A percentile compares a stretch with the other conserved stretches of the same genome.
phyloP scores from a whole-genome alignment of 805 yeast species.

The Metschnikowia colocasiae region DNA sequence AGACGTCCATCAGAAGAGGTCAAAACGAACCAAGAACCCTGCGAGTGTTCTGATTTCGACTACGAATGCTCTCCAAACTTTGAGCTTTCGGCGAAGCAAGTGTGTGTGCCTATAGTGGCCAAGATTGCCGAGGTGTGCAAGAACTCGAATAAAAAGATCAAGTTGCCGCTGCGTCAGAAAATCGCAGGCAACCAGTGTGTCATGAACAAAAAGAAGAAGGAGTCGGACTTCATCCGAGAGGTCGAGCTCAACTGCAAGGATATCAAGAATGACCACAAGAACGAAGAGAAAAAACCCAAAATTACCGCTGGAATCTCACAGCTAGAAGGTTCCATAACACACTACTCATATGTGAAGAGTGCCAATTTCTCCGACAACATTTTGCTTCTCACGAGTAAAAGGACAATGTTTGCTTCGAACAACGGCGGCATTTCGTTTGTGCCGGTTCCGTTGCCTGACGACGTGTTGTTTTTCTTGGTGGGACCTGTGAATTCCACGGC shows the following conservation, averaged over 20 bases:
- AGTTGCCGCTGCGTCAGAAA: slow-evolving; percentile 37
- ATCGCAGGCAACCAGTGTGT: slow-evolving; percentile 47
- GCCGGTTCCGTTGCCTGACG: slow-evolving; percentile 35
- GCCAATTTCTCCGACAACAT: slow-evolving; percentile 35
- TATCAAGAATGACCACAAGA: slow-evolving; percentile 9
- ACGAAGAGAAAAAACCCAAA: slow-evolving; percentile 5
- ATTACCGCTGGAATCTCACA: slow-evolving; percentile 39
- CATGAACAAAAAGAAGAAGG: slow-evolving; percentile 20
- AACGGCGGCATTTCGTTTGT: slow-evolving; percentile 60
- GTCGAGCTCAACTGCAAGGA: slow-evolving; percentile 17
- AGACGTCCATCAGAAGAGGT: slow-evolving; percentile 43
- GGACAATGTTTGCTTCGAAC: slow-evolving; percentile 59
- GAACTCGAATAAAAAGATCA: slow-evolving; percentile 21
- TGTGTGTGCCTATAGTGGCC: slow-evolving; percentile 44
- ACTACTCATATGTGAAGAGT: slow-evolving; percentile 51
- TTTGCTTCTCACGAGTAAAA: slow-evolving; percentile 52
- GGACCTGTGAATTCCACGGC: slow-evolving; percentile 60
- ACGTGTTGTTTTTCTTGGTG: slow-evolving; percentile 51
- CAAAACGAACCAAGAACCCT: slow-evolving; percentile 43
- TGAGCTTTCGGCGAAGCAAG: slow-evolving; percentile 28
- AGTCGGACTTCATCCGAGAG: slow-evolving; percentile 14
- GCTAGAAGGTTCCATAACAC: slow-evolving; percentile 51
- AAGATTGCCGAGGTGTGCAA: slow-evolving; percentile 26
- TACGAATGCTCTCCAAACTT: slow-evolving; percentile 65
- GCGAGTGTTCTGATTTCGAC: slow-evolving; percentile 63